These are phyloP conservation scores for Hygrophorus russula DNA, from an alignment of 768 basidiomycete species.

Conservation along the genomic window DNA sequence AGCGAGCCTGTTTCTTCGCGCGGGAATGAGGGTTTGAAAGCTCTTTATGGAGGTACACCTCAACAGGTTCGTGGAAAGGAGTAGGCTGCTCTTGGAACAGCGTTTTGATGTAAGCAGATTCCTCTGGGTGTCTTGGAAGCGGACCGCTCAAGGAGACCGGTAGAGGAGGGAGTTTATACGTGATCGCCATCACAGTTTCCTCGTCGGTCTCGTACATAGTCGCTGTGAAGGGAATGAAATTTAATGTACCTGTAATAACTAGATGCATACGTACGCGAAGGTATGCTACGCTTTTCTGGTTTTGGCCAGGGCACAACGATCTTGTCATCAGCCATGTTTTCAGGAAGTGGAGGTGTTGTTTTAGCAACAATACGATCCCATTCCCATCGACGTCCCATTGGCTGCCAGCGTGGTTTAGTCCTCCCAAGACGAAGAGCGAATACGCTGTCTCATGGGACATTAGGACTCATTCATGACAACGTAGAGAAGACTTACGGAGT, in stretches of 20 bases:
- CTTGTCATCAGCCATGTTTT: conserved; percentile 23
- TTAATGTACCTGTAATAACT: neutral
- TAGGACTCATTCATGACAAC: neutral
- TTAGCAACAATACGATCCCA: conserved; percentile 67
- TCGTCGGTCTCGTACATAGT: conserved; percentile 52
- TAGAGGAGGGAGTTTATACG: conserved; percentile 56
- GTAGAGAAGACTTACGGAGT: conserved; percentile 32
- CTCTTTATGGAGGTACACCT: conserved; percentile 54
- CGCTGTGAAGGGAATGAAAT: conserved; percentile 23
- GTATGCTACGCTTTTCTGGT: conserved; percentile 25
- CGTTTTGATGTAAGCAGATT: conserved; percentile 45
- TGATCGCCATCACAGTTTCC: conserved; percentile 53
- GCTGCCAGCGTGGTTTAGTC: conserved; percentile 49
- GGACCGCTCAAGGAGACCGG: conserved; percentile 23
- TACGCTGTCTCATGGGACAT: conserved; percentile 34
- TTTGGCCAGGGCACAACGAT: conserved; percentile 66
- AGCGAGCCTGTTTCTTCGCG: conserved; percentile 71
- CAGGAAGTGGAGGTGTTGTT: conserved; percentile 47
- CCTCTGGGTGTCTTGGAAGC: conserved; percentile 31
- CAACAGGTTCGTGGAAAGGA: conserved; percentile 47
- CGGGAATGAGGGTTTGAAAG: conserved; percentile 75
- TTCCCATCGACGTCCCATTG: conserved; percentile 40
- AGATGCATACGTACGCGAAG: conserved; percentile 29
- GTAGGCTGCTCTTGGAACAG: conserved; percentile 44
- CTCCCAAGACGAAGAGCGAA: conserved; percentile 66